Percentiles rank a stretch among this genome's conserved stretches.
Conservation (phyloP, 768 basidiomycete species). For the Trametes sanguinea region DNA sequence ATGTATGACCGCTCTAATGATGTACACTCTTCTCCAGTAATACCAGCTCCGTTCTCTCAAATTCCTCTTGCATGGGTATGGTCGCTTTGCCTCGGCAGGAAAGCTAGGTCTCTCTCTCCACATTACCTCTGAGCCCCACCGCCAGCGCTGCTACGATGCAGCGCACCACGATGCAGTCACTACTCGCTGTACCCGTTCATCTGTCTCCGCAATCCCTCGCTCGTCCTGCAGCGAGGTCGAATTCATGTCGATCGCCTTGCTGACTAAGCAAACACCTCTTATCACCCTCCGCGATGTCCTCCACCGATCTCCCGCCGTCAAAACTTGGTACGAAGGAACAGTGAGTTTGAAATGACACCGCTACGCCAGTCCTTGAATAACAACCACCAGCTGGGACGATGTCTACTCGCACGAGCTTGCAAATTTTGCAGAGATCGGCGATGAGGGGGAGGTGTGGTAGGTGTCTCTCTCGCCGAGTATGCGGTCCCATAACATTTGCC, state of each 20-base stretch:
- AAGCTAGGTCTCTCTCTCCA: too few species aligned
- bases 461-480: slow-evolving; percentile 24
- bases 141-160: too few species aligned
- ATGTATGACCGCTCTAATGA: slow-evolving; percentile 23
- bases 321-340: slow-evolving; percentile 79
- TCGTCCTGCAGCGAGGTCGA: background rate
- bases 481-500: too few species aligned
- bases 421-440: slow-evolving; percentile 76
- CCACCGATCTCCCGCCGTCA: slow-evolving; percentile 60
- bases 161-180: too few species aligned
- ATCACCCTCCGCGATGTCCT: slow-evolving; percentile 23
- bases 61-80: background rate
- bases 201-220: background rate
- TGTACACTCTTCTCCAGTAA: slow-evolving; percentile 25
- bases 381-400: slow-evolving; percentile 64
- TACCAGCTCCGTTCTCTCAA: slow-evolving; percentile 16
- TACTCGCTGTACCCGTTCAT: too few species aligned
- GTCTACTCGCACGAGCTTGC: slow-evolving; percentile 71
- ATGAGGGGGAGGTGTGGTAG: slow-evolving; percentile 86
- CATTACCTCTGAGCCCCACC: too few species aligned
- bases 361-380: too few species aligned
- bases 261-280: slow-evolving; percentile 31
- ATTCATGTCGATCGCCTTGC: slow-evolving; percentile 1
- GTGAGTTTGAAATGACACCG: slow-evolving; percentile 44
- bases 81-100: background rate